These are phyloP conservation scores for Quercus agrifolia DNA, from an alignment of 306 rosid genomes.

Conservation along the genomic window DNA sequence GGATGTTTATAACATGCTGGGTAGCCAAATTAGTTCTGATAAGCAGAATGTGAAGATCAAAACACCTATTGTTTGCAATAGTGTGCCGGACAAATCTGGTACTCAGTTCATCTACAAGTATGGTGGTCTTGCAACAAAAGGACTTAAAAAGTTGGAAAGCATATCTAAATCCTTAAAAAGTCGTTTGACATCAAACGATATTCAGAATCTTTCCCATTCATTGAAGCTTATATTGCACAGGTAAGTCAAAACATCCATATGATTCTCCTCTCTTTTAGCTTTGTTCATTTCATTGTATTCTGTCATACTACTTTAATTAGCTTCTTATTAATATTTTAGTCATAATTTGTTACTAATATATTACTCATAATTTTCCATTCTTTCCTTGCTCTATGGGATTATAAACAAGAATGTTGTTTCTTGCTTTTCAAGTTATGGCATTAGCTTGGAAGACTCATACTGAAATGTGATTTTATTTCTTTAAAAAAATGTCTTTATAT, in stretches of 20 bases:
- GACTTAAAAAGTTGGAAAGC: conserved; percentile 39
- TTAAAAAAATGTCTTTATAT: not conserved
- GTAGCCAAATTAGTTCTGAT: conserved; percentile 33
- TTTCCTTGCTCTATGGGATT: not conserved
- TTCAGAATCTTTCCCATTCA: conserved; percentile 36
- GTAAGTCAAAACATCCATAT: conserved; percentile 43
- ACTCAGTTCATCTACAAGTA: conserved; percentile 41
- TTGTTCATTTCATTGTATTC: not conserved
- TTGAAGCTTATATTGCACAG: conserved; percentile 53
- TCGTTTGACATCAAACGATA: conserved; percentile 44
- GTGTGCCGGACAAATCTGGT: conserved; percentile 34
- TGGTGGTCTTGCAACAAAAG: conserved; percentile 34
- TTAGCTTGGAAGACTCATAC: not conserved
- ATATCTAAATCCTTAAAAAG: conserved; percentile 39
- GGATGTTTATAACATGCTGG: conserved; percentile 55
- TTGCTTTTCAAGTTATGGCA: not conserved
- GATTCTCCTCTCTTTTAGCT: not conserved
- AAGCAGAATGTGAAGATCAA: conserved; percentile 23
- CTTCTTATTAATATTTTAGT: not conserved
- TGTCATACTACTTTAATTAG: not conserved
- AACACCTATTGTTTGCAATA: conserved; percentile 22
- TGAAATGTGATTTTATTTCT: not conserved
- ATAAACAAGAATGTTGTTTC: not conserved
- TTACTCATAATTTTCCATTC: not conserved
- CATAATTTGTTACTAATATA: not conserved